A percentile compares a stretch with the other conserved stretches of the same genome.
These are phyloP conservation scores for Sphaerulina musiva DNA, from an alignment of 2,329 filamentous ascomycete species.

Conservation along the genomic window DNA sequence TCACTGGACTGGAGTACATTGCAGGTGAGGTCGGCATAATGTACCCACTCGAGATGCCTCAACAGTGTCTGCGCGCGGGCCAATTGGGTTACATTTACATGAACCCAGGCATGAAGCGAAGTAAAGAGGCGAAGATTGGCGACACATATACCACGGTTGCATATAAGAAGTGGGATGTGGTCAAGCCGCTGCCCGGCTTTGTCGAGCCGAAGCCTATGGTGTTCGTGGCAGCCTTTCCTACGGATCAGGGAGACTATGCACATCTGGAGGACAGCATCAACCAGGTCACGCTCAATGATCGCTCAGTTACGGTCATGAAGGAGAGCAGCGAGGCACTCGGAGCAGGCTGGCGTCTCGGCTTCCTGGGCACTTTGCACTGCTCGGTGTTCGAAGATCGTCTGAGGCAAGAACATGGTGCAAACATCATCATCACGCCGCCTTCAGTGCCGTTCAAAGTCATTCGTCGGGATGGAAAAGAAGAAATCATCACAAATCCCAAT, in stretches of 20 bases:
- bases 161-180: constrained; percentile 55
- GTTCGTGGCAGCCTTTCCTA: constrained; percentile 93
- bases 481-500: constrained; percentile 76
- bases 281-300: constrained; percentile 88
- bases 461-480: constrained; percentile 69
- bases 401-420: constrained; percentile 86
- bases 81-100: constrained; percentile 97
- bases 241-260: constrained; percentile 79
- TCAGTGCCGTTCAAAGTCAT: constrained; percentile 86
- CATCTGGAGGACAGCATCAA: constrained; percentile 90
- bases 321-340: constrained; percentile 91
- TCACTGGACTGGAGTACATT: constrained; percentile 80
- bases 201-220: constrained; percentile 99
- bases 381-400: constrained; percentile 98
- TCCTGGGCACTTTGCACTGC: constrained; percentile 93
- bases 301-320: constrained; percentile 88
- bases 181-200: constrained; percentile 82
- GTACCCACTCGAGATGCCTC: constrained; percentile 79
- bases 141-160: constrained; percentile 88
- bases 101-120: constrained; percentile 96
- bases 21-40: constrained; percentile 97
- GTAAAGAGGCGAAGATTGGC: constrained; percentile 90
- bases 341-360: constrained; percentile 88
- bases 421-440: constrained; percentile 93
- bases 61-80: constrained; percentile 73